Evolutionary conservation across 352 stramenopile species (phyloP), one percentile per base, ranked within the genome.

Genomic region (Thraustochytrium striatum): DNA sequence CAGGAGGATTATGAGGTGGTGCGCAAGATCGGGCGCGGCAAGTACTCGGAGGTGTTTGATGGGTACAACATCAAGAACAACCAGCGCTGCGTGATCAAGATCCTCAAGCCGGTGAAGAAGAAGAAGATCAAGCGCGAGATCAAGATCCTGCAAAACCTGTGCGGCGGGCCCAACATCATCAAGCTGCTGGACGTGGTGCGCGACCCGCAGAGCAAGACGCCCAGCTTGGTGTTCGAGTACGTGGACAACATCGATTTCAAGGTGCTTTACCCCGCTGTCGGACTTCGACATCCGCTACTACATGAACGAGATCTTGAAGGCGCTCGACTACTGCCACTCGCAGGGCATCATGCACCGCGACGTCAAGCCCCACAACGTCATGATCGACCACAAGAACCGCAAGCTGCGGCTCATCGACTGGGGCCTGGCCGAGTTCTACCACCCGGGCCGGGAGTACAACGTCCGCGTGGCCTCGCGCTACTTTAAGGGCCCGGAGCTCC

Each of bases 81-180:
- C 81, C 92, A 89, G 41, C 96, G 97, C 81, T 99, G 95, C 85
- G 95, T 99, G n/a, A 97, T 99, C 81, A 99, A 99, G 89, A 99
- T 99, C 83, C 89, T 99, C 59, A 99, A 99, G 87, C 96, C 96
- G 16, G 96, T 99, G n/a, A 99, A 99, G 91, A 99, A 99, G 90
- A 99, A 99, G 88, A 99, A 99, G 88, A 99, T 99, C 85, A 98
- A 83, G 68, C 90, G 92, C 83, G 93, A 97, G 84, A 99, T 99
- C 86, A 99, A 99, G 87, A 99, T 99, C 79, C 85, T 99, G 69
- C 95, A 99, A 85, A 99, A 99, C 86, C 90, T 99, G 78, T 98
- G 93, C 72, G 96, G 96, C 30, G 96, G 96, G 3, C 92, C 95
- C 52, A 99, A 99, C 86, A 97, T 99, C 81, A 96, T 99, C 81